These are phyloP conservation scores for Ceratocystis cubensis DNA, from an alignment of 2,329 filamentous ascomycete species.

Conservation along the genomic window DNA sequence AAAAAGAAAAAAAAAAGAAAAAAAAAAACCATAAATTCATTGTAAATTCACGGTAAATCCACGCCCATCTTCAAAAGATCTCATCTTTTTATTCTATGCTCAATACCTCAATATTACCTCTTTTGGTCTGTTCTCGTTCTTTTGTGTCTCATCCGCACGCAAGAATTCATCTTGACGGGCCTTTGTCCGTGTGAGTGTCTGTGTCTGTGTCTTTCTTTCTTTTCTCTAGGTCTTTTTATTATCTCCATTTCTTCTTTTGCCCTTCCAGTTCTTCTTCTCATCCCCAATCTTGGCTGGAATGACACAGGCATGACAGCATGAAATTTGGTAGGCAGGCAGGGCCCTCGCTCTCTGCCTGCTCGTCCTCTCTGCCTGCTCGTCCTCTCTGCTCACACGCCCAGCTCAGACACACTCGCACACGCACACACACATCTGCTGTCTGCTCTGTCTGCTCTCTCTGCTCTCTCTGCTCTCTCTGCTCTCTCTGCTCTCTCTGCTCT, in stretches of 20 bases:
- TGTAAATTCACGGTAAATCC: not conserved
- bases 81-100: not conserved
- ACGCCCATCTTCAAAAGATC: not conserved
- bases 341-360: not conserved
- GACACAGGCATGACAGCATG: not conserved
- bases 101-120: not conserved
- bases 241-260: not conserved
- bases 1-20: not conserved
- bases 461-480: no score
- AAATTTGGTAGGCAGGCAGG: not conserved
- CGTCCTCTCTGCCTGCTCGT: no score
- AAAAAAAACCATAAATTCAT: not conserved
- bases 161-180: slow-evolving; percentile 8
- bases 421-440: no score
- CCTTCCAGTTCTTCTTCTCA: not conserved
- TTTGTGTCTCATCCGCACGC: not conserved
- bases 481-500: no score
- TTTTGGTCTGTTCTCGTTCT: slow-evolving; percentile 5
- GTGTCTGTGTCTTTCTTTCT: not conserved
- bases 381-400: no score
- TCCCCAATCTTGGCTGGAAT: not conserved
- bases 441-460: no score
- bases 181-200: not conserved
- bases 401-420: no score
- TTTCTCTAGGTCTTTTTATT: not conserved